Evolutionary conservation across 768 basidiomycete genomes (phyloP).

Genomic region (Termitomyces sp.): DNA sequence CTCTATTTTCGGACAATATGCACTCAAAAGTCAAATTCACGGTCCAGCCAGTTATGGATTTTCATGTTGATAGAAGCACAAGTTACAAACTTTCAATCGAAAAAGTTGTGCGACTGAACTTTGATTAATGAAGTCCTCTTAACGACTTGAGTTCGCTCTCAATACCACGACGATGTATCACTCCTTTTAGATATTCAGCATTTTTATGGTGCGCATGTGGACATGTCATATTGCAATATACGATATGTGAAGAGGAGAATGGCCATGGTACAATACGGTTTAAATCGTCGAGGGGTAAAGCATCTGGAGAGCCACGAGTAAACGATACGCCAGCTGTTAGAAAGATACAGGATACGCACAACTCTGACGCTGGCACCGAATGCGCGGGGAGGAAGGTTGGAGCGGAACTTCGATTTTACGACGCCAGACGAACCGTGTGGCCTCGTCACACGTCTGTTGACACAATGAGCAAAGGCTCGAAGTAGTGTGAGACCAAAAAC

Average conservation of each 20-base stretch:
- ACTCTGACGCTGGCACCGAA: slow-evolving; percentile 92
- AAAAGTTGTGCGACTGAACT: neutral
- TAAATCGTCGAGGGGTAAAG: slow-evolving; percentile 86
- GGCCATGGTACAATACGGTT: slow-evolving; percentile 34
- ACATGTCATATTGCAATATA: slow-evolving; percentile 46
- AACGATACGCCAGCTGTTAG: neutral
- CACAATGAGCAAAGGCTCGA: neutral
- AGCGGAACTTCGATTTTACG: slow-evolving; percentile 94
- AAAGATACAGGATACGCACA: slow-evolving; percentile 42
- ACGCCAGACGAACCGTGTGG: slow-evolving; percentile 93
- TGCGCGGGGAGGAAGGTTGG: slow-evolving; percentile 90
- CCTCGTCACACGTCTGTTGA: slow-evolving; percentile 76
- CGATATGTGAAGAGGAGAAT: slow-evolving; percentile 26
- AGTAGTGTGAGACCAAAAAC: neutral
- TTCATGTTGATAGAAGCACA: neutral
- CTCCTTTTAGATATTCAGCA: neutral
- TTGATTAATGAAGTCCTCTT: too few species aligned
- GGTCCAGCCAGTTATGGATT: neutral
- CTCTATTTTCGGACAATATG: too few species aligned
- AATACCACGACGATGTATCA: neutral
- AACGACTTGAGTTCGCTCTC: neutral
- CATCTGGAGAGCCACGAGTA: slow-evolving; percentile 49
- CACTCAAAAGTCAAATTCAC: too few species aligned
- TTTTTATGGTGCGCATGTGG: slow-evolving; percentile 23
- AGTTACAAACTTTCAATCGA: neutral